Percentiles rank a stretch among this genome's conserved stretches.
These are phyloP conservation scores for Puccinia coronata DNA, from an alignment of 1,284 basidiomycete genomes.

Conservation along the genomic window DNA sequence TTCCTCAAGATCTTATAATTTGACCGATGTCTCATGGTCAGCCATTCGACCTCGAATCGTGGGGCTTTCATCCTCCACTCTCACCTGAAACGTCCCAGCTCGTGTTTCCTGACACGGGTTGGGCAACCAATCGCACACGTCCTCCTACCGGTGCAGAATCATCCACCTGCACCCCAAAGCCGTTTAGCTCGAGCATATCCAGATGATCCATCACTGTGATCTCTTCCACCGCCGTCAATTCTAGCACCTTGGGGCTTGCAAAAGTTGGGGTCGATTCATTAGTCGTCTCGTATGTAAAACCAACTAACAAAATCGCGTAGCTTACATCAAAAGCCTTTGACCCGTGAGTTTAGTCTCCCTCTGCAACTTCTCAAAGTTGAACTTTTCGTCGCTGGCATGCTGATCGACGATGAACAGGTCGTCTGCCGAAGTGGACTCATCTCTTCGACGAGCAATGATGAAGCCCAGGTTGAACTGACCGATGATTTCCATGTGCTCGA, in stretches of 20 bases:
- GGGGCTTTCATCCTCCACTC: neutral
- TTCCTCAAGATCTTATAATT: constrained; percentile 83
- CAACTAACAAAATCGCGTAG: constrained; percentile 46
- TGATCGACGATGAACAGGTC: constrained; percentile 86
- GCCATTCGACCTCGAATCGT: neutral
- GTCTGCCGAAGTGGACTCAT: constrained; percentile 44
- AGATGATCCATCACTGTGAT: constrained; percentile 83
- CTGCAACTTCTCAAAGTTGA: constrained; percentile 93
- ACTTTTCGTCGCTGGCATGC: constrained; percentile 85
- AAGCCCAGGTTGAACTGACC: constrained; percentile 98
- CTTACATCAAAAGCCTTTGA: constrained; percentile 77
- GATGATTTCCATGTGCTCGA: constrained; percentile 75
- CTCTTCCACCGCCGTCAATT: constrained; percentile 87
- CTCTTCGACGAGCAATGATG: constrained; percentile 74
- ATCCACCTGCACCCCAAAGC: constrained; percentile 73
- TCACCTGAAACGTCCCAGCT: constrained; percentile 73
- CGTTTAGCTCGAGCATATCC: constrained; percentile 77
- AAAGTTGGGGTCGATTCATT: neutral
- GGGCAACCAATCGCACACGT: constrained; percentile 72
- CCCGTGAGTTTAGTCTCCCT: constrained; percentile 81
- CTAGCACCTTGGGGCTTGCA: constrained; percentile 71
- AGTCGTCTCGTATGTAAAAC: no score
- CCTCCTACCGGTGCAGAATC: constrained; percentile 64
- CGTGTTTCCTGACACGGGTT: constrained; percentile 86
- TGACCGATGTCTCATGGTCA: neutral